Conservation (phyloP, 2,329 filamentous ascomycete genomes). For the Venturia effusa region DNA sequence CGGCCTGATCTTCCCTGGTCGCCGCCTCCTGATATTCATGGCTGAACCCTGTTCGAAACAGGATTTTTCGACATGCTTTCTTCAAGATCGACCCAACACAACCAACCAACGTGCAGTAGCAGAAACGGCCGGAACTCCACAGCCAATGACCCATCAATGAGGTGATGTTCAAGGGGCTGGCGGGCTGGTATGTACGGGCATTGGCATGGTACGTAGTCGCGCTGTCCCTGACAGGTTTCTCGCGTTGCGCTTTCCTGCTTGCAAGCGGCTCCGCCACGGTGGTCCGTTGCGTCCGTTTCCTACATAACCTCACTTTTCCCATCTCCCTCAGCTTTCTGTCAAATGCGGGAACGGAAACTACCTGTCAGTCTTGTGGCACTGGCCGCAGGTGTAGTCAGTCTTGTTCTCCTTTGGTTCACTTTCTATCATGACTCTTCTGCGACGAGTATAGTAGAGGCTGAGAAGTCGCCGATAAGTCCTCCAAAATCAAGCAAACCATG, state of each 20-base stretch:
- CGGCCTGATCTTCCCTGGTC: too few relatives aligned
- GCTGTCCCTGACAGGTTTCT: not conserved
- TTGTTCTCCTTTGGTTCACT: conserved; percentile 1
- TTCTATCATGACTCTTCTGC: not conserved
- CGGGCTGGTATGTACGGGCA: too few relatives aligned
- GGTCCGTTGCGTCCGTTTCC: not conserved
- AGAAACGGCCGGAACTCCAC: not conserved
- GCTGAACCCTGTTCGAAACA: not conserved
- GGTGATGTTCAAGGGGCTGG: not conserved
- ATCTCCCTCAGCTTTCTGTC: not conserved
- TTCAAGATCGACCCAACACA: not conserved
- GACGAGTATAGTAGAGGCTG: not conserved
- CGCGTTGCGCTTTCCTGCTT: too few relatives aligned
- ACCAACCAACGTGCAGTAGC: not conserved
- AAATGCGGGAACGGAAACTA: not conserved
- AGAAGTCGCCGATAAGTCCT: not conserved
- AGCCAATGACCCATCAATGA: not conserved
- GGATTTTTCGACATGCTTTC: not conserved
- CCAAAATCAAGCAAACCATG: not conserved
- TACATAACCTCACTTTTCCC: not conserved
- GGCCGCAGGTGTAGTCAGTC: not conserved
- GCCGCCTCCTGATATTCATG: too few relatives aligned
- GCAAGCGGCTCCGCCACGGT: not conserved
- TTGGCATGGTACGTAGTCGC: not conserved
- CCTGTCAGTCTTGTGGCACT: not conserved